Evolutionary conservation across 495 filamentous ascomycete species (phyloP), one percentile per base, ranked within the genome.

Genomic region (Diplogelasinospora grovesii): DNA sequence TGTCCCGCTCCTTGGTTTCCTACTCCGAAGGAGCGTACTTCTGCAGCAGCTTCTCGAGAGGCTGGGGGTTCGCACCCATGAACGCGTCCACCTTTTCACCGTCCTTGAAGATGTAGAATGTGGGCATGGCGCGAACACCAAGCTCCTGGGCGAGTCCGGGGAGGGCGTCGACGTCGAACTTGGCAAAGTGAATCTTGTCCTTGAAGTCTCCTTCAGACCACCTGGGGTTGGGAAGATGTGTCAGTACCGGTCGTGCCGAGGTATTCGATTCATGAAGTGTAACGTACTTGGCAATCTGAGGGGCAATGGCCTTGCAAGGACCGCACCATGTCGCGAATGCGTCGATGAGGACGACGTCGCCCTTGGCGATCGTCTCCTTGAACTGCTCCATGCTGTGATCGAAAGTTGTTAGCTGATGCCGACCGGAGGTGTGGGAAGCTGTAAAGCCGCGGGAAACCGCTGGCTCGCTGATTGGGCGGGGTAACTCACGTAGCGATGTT

Each of bases 291-390:
- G 77, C 75, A 39, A 95, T 59, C 19, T 71, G 53, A 25, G 90
- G 90, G 14, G 88, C 76, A 52, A 97, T 87, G 49, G 76, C 71
- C 72, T 88, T 95, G 82, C 90, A 97, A 40, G 90, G 90, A 42
- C 88, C 89, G 73, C 90, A 97, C 90, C 90, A 97, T 24, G 66
- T 75, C 30, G 90, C 90, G 60, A 82, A 86, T 69, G 78, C 88
- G 73, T 97, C 90, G 61, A 95, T 57, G 49, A 96, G 68, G 49
- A 94, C 73, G 48, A 85, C 61, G 10, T 70, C n/a, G 70, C 63
- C 75, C 51, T 6, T 60, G 23, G 64, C 50, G 38, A 87, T 42
- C 29, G 74, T 75, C 39, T 59, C 45, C 36, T 79, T 66, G 69
- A 81, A 95, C 22, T 79, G 71, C 0, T 63, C 59, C 48, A 69